Base-by-base conservation (phyloP, 495 filamentous ascomycete genomes). In the Letharia columbiana region DNA sequence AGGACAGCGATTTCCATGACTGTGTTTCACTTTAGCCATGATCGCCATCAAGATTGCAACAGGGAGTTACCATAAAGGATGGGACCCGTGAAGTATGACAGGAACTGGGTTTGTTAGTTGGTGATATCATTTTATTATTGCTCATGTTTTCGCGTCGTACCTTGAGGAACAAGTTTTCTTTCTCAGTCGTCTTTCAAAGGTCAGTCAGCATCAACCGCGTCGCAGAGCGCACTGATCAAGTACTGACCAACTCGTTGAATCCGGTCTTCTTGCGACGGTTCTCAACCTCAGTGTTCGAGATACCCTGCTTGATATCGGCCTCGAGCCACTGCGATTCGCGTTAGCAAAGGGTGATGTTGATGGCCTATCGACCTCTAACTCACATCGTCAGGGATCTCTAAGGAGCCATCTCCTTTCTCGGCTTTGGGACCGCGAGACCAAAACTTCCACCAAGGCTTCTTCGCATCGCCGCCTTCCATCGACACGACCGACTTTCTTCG, bases 1-100 rank as follows among this genome's bases (percentile, higher is more conserved):
- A 91, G 75, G 69, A 90, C 88, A 80, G 89, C 89, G 71, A 92
- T 72, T 85, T 92, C 88, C 89, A 92, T 91, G 73, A 91, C 89
- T 92, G 71, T 66, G 63, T 11, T 50, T 18, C 63, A 41, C 58
- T 68, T 80, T 70, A 79, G 74, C 54, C 44, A 45, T 12, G 18
- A 23, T 45, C 6, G 35, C 23, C 20, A 49, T 67, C 18, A 57
- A 33, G 33, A 11, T 35, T n/a, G 41, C 6, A 50, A 60, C 18
- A 35, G 9, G 60, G 8, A 12, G 83, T 74, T 79, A 91, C 89
- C 89, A 79, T 91, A 91, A 62, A 92, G 87, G 79, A 92, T 90
- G 67, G 89, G 89, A 73, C 89, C 89, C 72, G 81, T 85, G 81
- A 92, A 92, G 77, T 87, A 92, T 74, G 85, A 81, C 68, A 91